Evolutionary conservation across 1,284 basidiomycete species (phyloP), one percentile per base, ranked within the genome.

Genomic region (Moesziomyces parantarcticus): DNA sequence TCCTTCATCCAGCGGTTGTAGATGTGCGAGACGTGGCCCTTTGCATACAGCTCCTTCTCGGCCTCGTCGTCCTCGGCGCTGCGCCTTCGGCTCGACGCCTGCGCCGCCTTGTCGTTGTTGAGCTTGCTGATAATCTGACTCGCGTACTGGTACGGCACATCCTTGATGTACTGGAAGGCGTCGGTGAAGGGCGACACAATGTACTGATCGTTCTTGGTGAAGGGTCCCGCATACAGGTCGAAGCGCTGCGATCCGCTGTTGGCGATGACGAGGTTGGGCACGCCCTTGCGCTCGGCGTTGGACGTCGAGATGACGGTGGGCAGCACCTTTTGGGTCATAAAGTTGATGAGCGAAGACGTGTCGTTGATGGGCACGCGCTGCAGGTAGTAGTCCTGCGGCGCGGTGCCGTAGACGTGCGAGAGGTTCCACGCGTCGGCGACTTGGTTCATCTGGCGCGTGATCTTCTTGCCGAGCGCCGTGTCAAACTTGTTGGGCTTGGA

Each of bases 141-240:
- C 10, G 80, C 79, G 41, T 76, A 67, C 55, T 71, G 52, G 66
- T 66, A 80, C 7, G 73, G 71, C 25, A 82, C 80, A 44, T 79
- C 64, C 32, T 58, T 41, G 36, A 82, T 52, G 70, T 74, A 77
- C 62, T 79, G 64, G 60, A 82, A 82, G 11, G 66, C 67, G 34
- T 81, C 80, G 32, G 58, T 70, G 62, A 82, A 82, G 13, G 79
- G 79, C n/a, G 70, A 76, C 10, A 79, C 77, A 20, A 80, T 77
- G 74, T 80, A 76, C 69, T 80, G 63, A 58, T 82, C 80, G 53
- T 81, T 80, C 57, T 78, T 77, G 21, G 78, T 79, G 29, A 82
- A 80, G 20, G 58, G 50, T 3, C 80, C 80, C 5, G 71, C 62
- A 36, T 77, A 78, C 18, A 79, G 58, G 26, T 81, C 78, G 55